Evolutionary conservation across 1,284 basidiomycete species (phyloP).

Genomic region (Neolentinus lepideus): DNA sequence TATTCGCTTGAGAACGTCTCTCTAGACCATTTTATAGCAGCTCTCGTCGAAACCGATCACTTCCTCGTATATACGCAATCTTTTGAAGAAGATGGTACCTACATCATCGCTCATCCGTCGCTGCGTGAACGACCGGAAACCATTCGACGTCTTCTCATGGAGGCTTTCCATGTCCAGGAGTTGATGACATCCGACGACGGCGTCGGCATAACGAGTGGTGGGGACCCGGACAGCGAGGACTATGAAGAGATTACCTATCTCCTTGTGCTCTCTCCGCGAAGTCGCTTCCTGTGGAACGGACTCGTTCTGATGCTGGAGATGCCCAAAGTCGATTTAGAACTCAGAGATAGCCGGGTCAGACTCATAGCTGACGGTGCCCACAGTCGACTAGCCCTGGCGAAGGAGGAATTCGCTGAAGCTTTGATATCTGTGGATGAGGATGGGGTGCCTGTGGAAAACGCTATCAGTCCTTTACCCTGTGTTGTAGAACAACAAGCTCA

Average conservation of each 20-base stretch:
- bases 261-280: conserved; percentile 81
- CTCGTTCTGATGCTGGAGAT: conserved; percentile 72
- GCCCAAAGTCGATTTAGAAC: conserved; percentile 67
- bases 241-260: conserved; percentile 67
- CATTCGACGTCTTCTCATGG: conserved; percentile 77
- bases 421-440: conserved; percentile 59
- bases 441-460: conserved; percentile 36
- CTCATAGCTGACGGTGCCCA: conserved; percentile 87
- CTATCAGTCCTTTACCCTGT: conserved; percentile 38
- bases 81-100: conserved; percentile 90
- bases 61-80: conserved; percentile 91
- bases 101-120: conserved; percentile 84
- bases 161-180: conserved; percentile 78
- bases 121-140: conserved; percentile 79
- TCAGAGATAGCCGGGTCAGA: conserved; percentile 79
- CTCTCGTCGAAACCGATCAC: conserved; percentile 83
- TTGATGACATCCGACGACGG: conserved; percentile 48
- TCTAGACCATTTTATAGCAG: conserved; percentile 76
- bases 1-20: conserved; percentile 82
- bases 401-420: conserved; percentile 68
- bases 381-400: conserved; percentile 69
- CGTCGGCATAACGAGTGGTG: conserved; percentile 39
- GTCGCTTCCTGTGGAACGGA: conserved; percentile 93
- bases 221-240: conserved; percentile 41
- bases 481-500: conserved; percentile 88